Percentiles rank a stretch among this genome's conserved stretches.
Conservation (phyloP, 2,329 filamentous ascomycete species). For the Apiospora marii region DNA sequence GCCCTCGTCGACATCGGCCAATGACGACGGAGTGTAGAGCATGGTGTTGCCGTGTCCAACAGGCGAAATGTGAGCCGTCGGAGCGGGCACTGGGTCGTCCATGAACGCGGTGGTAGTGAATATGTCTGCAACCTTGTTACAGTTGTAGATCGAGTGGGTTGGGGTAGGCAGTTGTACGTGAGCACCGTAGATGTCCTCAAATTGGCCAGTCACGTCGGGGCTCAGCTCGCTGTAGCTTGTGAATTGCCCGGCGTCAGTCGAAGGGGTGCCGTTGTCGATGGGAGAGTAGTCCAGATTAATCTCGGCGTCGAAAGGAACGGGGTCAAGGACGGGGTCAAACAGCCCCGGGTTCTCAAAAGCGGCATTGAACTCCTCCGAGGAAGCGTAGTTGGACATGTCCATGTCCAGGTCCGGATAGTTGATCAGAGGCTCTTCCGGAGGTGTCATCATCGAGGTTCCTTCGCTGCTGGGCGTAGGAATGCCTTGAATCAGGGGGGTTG, state of each 20-base stretch:
- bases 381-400: constrained; percentile 58
- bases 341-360: constrained; percentile 36
- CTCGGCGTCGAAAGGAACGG: constrained; percentile 49
- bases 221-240: constrained; percentile 67
- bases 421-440: constrained; percentile 56
- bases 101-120: constrained; percentile 48
- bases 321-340: constrained; percentile 47
- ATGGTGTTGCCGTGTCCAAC: constrained; percentile 73
- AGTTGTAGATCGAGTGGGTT: constrained; percentile 48
- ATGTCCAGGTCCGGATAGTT: constrained; percentile 46
- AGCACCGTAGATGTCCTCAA: constrained; percentile 69
- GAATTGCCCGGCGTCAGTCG: constrained; percentile 55
- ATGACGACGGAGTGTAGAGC: constrained; percentile 71
- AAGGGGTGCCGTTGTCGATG: constrained; percentile 60
- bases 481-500: constrained; percentile 67
- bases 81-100: constrained; percentile 50
- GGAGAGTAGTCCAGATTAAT: constrained; percentile 51
- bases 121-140: constrained; percentile 52
- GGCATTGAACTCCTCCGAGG: constrained; percentile 55
- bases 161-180: constrained; percentile 64
- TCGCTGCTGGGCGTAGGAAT: constrained; percentile 70
- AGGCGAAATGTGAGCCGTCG: constrained; percentile 68
- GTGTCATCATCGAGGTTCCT: constrained; percentile 65
- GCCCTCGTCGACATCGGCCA: constrained; percentile 69
- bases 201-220: constrained; percentile 66